Base-by-base conservation (phyloP, 2,329 filamentous ascomycete species). In the Mycosphaerelloides madeirae region DNA sequence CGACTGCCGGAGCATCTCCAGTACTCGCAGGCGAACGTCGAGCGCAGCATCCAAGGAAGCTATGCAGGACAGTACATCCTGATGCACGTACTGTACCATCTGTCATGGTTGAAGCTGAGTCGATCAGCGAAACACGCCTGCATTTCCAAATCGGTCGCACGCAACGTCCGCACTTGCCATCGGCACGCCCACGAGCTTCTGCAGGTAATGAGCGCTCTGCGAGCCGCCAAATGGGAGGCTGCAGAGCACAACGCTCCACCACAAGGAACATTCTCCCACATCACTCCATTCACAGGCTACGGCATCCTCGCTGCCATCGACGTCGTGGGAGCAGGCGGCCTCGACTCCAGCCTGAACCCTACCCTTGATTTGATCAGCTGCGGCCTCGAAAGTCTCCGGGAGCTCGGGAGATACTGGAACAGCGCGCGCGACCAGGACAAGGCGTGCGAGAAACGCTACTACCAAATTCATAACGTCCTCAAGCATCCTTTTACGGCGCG, bases 1-100 rank as follows among this genome's bases (percentile, higher is more conserved):
- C 70, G 73, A 14, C 64, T 87, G 2, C 81, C 83, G 3, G 60
- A 69, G 7, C 66, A 75, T 29, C 66, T 85, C 19, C 61, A 65
- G 8, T 81, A 80, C 56, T 77, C 71, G 3, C 61, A 71, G 3
- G 66, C 72, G 42, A 85, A 84, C 45, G 66, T 86, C 12, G 73
- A 79, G 34, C 68, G 70, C 22, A 78, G 76, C 32, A 72, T 78
- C 6, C 65, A 72, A 12, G 66, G 68, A 22, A 75, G 76, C 19
- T 78, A 76, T 52, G 69, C 76, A 1, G 80, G 80, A 4, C 73
- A 74, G 0, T 83, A 82, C 57, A 66, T 85, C 43, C 77, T 76
- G 1, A 76, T 85, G 63, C 83, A 87, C 61, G 68, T 83, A 20
- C 67, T 85, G n/a, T 83, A 83, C 60, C 76, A 84, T 59, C 75